Evolutionary conservation across 2,329 filamentous ascomycete species (phyloP).

Genomic region (Aspergillus sp.): DNA sequence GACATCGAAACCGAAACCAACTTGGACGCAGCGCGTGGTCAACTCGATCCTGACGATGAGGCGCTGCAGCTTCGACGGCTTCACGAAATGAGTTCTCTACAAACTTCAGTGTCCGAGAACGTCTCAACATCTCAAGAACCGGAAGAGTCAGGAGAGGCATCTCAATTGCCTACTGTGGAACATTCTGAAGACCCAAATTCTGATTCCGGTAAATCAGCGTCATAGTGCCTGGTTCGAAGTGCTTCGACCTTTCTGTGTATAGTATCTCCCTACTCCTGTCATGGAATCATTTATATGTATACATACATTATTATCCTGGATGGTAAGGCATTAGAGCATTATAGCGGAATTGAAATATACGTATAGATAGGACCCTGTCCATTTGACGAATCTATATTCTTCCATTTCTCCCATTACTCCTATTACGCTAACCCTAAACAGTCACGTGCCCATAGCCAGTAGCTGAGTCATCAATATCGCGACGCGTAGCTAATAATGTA

Average conservation of each 20-base stretch:
- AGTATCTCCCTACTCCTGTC: neutral
- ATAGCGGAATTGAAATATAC: neutral
- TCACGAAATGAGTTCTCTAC: neutral
- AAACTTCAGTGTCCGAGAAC: neutral
- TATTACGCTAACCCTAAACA: neutral
- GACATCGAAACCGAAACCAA: constrained; percentile 20
- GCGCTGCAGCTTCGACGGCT: constrained; percentile 9
- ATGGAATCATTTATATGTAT: no score
- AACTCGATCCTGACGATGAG: constrained; percentile 13
- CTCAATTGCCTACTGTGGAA: neutral
- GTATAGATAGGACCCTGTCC: no score
- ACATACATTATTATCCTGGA: no score
- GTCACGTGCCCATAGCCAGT: no score
- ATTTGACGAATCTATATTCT: no score
- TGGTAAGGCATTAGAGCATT: neutral
- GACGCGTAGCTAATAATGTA: constrained; percentile 2
- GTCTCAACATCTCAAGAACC: neutral
- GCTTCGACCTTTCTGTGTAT: neutral
- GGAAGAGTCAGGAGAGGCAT: neutral
- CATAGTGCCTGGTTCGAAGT: neutral
- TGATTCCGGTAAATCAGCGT: neutral
- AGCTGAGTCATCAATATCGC: constrained; percentile 15
- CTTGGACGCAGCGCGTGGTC: constrained; percentile 9
- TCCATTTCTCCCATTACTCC: neutral
- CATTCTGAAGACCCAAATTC: neutral